Evolutionary conservation across 2,329 filamentous ascomycete species (phyloP).

Genomic region (Microcyclospora tardicrescens): DNA sequence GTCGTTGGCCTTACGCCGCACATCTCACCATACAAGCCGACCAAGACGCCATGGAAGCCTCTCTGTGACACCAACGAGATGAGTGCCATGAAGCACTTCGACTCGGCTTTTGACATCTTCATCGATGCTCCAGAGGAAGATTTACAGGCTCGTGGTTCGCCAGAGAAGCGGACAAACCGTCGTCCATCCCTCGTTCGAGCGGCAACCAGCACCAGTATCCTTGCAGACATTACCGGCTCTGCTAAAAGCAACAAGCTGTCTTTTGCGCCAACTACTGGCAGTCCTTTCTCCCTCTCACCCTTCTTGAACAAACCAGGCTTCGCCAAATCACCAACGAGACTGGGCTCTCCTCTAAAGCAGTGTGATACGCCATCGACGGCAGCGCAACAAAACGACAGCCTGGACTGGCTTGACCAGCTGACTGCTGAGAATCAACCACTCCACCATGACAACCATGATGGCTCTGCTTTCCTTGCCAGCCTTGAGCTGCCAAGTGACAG

Average conservation of each 20-base stretch:
- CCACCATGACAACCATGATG: constrained; percentile 16
- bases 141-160: constrained; percentile 46
- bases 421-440: constrained; percentile 12
- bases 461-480: constrained; percentile 42
- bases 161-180: constrained; percentile 51
- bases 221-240: constrained; percentile 48
- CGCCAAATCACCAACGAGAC: constrained; percentile 15
- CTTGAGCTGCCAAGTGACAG: constrained; percentile 47
- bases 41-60: constrained; percentile 23
- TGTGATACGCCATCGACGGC: constrained; percentile 11
- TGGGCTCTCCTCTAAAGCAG: constrained; percentile 23
- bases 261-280: constrained; percentile 12
- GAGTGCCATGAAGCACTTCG: constrained; percentile 14
- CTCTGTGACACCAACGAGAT: constrained; percentile 12
- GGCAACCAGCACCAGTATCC: constrained; percentile 45
- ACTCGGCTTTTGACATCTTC: constrained; percentile 48
- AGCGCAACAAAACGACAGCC: constrained; percentile 3
- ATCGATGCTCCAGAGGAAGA: constrained; percentile 23
- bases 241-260: constrained; percentile 36
- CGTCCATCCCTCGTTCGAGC: constrained; percentile 50
- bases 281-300: constrained; percentile 20
- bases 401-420: constrained; percentile 18
- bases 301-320: constrained; percentile 15
- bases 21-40: constrained; percentile 19
- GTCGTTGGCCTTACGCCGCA: constrained; percentile 35